These are phyloP conservation scores for Lobosporangium transversale DNA, from an alignment of 192 early-diverging fungal genomes.

Conservation along the genomic window DNA sequence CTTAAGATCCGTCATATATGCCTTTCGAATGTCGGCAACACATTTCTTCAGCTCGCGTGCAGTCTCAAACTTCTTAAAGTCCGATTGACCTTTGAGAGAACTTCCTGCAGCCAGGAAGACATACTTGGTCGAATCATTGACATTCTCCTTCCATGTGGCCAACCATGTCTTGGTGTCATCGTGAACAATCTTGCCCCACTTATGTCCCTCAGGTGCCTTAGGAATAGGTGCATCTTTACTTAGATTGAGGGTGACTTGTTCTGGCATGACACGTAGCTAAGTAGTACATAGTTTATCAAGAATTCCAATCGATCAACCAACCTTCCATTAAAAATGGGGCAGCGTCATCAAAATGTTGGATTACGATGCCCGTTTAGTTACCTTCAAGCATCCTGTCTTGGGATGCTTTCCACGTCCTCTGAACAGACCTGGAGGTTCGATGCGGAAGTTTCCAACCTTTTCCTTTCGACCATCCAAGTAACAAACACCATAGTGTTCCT, in stretches of 20 bases:
- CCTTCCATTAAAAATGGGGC: too few relatives aligned
- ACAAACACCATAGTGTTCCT: constrained; percentile 82
- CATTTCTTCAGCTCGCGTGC: constrained; percentile 88
- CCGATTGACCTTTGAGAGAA: constrained; percentile 95
- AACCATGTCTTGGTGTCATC: constrained; percentile 96
- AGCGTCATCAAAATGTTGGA: too few relatives aligned
- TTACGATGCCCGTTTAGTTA: too few relatives aligned
- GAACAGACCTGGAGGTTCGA: constrained; percentile 97
- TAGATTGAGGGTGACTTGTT: constrained; percentile 95
- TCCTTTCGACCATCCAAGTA: constrained; percentile 90
- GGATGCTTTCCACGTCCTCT: constrained; percentile 97
- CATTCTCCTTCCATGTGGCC: constrained; percentile 98
- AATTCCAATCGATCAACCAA: too few relatives aligned
- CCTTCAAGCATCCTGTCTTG: constrained; percentile 92
- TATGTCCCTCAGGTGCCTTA: constrained; percentile 86
- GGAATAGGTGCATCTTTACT: constrained; percentile 81
- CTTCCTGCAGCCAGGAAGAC: constrained; percentile 94
- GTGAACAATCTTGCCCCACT: constrained; percentile 87
- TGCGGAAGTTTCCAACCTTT: constrained; percentile 96
- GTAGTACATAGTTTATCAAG: neutral
- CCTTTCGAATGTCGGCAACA: constrained; percentile 77
- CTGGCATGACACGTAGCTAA: constrained; percentile 85
- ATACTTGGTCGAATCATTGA: constrained; percentile 93
- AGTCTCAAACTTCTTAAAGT: constrained; percentile 96
- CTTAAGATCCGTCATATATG: constrained; percentile 84